phyloP scores from a whole-genome alignment of 176 grass and related monocot genomes.

The Triticum dicoccoides region DNA sequence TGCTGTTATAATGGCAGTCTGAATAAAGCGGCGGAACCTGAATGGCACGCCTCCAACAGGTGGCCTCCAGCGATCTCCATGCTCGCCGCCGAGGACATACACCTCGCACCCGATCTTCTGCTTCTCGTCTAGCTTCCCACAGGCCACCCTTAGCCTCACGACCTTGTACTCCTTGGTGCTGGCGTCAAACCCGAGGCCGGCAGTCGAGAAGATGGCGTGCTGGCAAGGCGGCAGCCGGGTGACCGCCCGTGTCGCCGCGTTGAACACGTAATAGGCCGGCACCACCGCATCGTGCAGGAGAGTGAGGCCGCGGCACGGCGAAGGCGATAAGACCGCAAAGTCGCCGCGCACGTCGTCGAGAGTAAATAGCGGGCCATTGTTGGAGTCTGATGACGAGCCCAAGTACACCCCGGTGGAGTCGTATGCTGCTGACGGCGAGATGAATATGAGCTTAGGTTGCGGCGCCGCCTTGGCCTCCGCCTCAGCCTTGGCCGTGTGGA shows the following conservation, averaged over 20 bases:
- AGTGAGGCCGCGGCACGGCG: neutral
- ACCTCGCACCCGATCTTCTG: neutral
- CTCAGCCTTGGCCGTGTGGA: neutral
- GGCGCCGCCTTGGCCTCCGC: neutral
- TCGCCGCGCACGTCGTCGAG: neutral
- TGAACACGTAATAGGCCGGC: constrained; percentile 8
- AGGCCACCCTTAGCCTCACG: neutral
- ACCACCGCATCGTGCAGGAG: constrained; percentile 13
- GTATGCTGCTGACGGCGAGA: neutral
- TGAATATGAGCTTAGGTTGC: neutral
- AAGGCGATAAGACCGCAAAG: neutral
- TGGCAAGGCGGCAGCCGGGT: constrained; percentile 1
- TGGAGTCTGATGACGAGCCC: neutral
- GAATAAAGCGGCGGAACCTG: neutral
- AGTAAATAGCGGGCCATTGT: neutral
- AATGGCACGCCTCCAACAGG: neutral
- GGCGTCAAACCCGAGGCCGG: neutral
- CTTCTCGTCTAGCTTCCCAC: neutral
- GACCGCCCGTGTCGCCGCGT: neutral
- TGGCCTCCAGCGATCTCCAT: neutral
- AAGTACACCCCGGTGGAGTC: neutral
- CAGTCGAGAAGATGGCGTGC: neutral
- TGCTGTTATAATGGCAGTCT: neutral
- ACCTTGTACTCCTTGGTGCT: constrained; percentile 7
- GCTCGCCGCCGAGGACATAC: neutral